Conservation (phyloP, 2,329 filamentous ascomycete species). For the Thermothelomyces thermophilus region DNA sequence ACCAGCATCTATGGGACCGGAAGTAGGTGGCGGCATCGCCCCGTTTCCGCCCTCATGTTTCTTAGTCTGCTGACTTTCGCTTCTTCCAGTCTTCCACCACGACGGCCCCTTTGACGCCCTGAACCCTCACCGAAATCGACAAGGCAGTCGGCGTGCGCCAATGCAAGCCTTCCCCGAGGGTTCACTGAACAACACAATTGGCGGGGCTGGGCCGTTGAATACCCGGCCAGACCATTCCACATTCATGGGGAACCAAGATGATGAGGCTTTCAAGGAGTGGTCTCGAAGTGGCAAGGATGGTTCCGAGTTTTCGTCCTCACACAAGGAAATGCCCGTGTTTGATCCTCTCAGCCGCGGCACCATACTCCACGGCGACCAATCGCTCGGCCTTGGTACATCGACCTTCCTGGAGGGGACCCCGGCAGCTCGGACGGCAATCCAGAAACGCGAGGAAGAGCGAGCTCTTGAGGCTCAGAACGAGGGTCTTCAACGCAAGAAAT, state of each 20-base stretch:
- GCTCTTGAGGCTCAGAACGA: slow-evolving; percentile 47
- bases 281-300: slow-evolving; percentile 34
- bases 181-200: slow-evolving; percentile 85
- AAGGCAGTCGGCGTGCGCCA: slow-evolving; percentile 73
- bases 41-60: background rate
- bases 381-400: slow-evolving; percentile 79
- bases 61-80: background rate
- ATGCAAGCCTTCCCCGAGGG: slow-evolving; percentile 95
- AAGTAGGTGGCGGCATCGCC: slow-evolving; percentile 50
- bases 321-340: slow-evolving; percentile 48
- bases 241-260: slow-evolving; percentile 73
- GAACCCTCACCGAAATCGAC: slow-evolving; percentile 87
- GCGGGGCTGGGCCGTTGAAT: slow-evolving; percentile 80
- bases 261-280: slow-evolving; percentile 85
- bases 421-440: slow-evolving; percentile 71
- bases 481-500: slow-evolving; percentile 84
- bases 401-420: slow-evolving; percentile 94
- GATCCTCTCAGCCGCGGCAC: slow-evolving; percentile 63
- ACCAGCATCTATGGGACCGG: slow-evolving; percentile 93
- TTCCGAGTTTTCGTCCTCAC: slow-evolving; percentile 17
- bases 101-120: slow-evolving; percentile 96
- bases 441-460: slow-evolving; percentile 65
- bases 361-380: slow-evolving; percentile 77
- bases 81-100: slow-evolving; percentile 77
- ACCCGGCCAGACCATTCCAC: slow-evolving; percentile 73